Percentiles rank a stretch among this genome's conserved stretches.
Conservation (phyloP, 2,329 filamentous ascomycete species). For the Graphilbum fragrans region DNA sequence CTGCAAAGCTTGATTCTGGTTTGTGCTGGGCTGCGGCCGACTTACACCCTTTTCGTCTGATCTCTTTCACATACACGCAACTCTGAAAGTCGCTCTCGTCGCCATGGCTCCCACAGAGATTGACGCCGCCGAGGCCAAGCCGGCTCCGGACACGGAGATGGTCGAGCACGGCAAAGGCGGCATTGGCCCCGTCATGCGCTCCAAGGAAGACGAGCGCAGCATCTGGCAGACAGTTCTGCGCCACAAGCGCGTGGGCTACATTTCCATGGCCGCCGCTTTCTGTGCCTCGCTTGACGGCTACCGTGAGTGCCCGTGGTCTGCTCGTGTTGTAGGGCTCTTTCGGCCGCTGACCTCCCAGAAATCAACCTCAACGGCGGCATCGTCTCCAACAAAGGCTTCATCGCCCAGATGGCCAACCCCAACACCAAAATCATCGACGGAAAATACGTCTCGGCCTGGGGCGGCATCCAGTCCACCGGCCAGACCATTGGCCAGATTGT, state of each 20-base stretch:
- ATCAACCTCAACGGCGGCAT: slow-evolving; percentile 7
- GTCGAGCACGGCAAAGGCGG: not conserved
- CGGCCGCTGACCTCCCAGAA: not conserved
- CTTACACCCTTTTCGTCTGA: no score
- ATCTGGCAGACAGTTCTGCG: slow-evolving; percentile 23
- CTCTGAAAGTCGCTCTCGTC: no score
- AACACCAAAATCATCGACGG: slow-evolving; percentile 1
- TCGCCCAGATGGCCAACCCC: slow-evolving; percentile 6
- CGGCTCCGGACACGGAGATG: not conserved
- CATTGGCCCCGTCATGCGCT: slow-evolving; percentile 14
- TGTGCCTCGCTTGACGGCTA: slow-evolving; percentile 28
- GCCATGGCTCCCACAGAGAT: no score
- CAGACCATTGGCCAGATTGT: slow-evolving; percentile 3
- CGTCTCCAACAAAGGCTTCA: slow-evolving; percentile 9
- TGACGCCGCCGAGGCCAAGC: no score
- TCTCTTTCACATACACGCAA: no score
- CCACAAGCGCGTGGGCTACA: slow-evolving; percentile 21
- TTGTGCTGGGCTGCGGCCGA: no score
- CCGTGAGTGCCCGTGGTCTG: slow-evolving; percentile 13
- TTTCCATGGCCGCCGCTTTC: slow-evolving; percentile 28
- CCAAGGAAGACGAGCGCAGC: slow-evolving; percentile 22
- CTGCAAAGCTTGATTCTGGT: no score
- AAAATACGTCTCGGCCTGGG: slow-evolving; percentile 8
- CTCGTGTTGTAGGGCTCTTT: not conserved
- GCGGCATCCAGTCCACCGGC: slow-evolving; percentile 10